Base-by-base conservation (phyloP, 345 rosid genomes). In the Alliaria petiolata region DNA sequence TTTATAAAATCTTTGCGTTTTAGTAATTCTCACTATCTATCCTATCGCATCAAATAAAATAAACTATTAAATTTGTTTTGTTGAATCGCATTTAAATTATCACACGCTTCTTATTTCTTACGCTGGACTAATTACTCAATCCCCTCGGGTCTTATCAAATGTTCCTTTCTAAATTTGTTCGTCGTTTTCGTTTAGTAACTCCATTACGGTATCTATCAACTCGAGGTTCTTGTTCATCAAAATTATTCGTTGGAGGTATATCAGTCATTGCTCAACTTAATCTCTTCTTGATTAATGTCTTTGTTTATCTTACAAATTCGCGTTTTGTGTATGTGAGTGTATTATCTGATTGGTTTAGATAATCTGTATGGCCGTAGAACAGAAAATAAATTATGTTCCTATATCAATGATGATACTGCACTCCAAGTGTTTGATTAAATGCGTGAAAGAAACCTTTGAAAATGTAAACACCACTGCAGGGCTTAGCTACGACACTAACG, bases 401-500 rank as follows among this genome's bases (percentile, higher is more conserved):
- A 6, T 9, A 22, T 2, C 50, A 4, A 14, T 14, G 4, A 1
- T n/a, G n/a, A 8, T 25, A 30, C 0, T 55, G 76, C 72, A 65
- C 66, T 25, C 43, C 2, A 65, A n/a, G 14, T 57, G 80, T 70
- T 76, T 26, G 80, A 22, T 45, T 4, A 45, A 65, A 74, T 57
- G 72, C 46, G 10, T 63, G 33, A 44, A 19, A 46, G 62, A 19
- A 22, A 7, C n/a, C 11, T 25, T 11, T 34, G 3, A 36, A n/a
- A 20, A 8, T 14, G 14, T 59, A 61, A 16, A n/a, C 19, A 16
- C n/a, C 6, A 11, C 19, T 68, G 71, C 80, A 83, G 93, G 97
- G 50, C 89, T 91, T 68, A 82, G 80, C 1, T 82, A 82, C 62
- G 92, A 91, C 58, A 87, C 91, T 2, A 91, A 87, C 34, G 95